phyloP scores from a whole-genome alignment of 768 basidiomycete genomes.

The Podaxis sp. region DNA sequence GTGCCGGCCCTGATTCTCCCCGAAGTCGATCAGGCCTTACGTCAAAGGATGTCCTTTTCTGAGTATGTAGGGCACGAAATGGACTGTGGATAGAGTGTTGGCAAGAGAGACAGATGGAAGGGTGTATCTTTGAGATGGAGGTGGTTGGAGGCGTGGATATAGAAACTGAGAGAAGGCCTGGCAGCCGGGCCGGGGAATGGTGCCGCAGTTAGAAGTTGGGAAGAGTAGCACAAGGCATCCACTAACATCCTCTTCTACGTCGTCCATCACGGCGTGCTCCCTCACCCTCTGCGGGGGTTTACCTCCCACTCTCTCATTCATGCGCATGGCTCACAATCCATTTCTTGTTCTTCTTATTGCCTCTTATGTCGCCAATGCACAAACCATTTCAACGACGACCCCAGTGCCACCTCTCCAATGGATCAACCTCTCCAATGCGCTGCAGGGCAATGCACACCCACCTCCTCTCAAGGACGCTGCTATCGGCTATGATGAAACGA shows the following conservation, averaged over 20 bases:
- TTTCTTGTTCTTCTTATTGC: conserved; percentile 22
- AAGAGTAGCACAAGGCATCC: not conserved
- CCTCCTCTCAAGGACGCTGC: conserved; percentile 68
- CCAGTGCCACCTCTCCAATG: conserved; percentile 66
- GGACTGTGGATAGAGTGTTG: not conserved
- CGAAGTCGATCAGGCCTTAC: not conserved
- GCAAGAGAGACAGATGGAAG: not conserved
- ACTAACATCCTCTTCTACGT: not conserved
- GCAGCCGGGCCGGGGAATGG: conserved; percentile 1
- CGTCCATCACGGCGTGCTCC: conserved; percentile 12
- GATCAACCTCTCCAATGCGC: conserved; percentile 63
- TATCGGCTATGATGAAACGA: conserved; percentile 56
- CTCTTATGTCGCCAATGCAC: conserved; percentile 28
- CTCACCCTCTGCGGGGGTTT: conserved; percentile 10
- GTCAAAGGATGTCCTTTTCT: not conserved
- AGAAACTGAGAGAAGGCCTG: not conserved
- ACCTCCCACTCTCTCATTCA: conserved; percentile 4
- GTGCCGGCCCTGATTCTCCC: too few species aligned
- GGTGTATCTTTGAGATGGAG: not conserved
- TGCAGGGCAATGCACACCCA: conserved; percentile 50
- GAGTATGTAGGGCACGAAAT: not conserved
- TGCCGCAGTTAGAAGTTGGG: not conserved
- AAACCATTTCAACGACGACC: conserved; percentile 47
- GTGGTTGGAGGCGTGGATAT: not conserved
- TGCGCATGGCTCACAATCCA: conserved; percentile 28